Conservation (phyloP, 192 early-diverging fungal genomes). For the Coemansia sp. region DNA sequence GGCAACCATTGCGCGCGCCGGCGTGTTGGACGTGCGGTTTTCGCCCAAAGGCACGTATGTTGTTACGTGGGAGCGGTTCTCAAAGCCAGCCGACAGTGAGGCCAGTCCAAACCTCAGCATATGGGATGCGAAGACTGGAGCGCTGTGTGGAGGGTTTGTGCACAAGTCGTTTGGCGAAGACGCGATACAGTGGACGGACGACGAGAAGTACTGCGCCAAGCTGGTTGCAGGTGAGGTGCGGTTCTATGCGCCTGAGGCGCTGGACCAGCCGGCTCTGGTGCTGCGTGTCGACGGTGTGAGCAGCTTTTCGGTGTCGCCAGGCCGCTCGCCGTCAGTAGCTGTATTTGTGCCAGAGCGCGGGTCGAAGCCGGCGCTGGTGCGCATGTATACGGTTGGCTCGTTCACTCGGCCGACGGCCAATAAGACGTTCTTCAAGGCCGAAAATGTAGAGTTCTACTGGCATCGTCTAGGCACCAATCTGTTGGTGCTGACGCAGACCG, state of each 20-base stretch:
- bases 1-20: slow-evolving; percentile 61
- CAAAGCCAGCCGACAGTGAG: slow-evolving; percentile 58
- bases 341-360: slow-evolving; percentile 89
- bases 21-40: slow-evolving; percentile 84
- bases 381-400: slow-evolving; percentile 79
- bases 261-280: slow-evolving; percentile 45
- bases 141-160: slow-evolving; percentile 68
- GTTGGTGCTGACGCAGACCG: slow-evolving; percentile 89
- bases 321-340: slow-evolving; percentile 75
- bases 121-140: slow-evolving; percentile 74
- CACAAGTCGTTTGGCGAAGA: slow-evolving; percentile 78
- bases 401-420: slow-evolving; percentile 71
- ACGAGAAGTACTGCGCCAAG: slow-evolving; percentile 83
- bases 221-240: slow-evolving; percentile 86
- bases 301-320: slow-evolving; percentile 87
- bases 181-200: slow-evolving; percentile 90
- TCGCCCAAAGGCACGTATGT: slow-evolving; percentile 88
- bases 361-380: slow-evolving; percentile 79
- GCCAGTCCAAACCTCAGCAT: slow-evolving; percentile 78
- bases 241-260: slow-evolving; percentile 62
- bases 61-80: slow-evolving; percentile 80
- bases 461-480: slow-evolving; percentile 84
- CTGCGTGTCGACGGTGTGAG: slow-evolving; percentile 75
- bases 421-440: slow-evolving; percentile 96
- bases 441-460: slow-evolving; percentile 92